These are phyloP conservation scores for Clathrus columnatus DNA, from an alignment of 768 basidiomycete species.

Conservation along the genomic window DNA sequence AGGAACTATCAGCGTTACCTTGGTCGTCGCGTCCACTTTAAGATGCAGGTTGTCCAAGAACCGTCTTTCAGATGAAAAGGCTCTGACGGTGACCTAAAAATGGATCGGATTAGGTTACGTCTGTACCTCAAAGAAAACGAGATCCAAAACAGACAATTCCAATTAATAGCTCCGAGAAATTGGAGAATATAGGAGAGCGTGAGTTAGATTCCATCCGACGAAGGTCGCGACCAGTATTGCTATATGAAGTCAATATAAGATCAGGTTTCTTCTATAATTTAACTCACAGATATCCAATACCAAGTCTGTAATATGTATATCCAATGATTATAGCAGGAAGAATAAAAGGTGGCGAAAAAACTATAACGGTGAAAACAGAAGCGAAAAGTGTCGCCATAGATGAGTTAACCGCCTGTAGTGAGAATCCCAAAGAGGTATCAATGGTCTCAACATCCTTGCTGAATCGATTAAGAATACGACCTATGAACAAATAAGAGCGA, in stretches of 20 bases:
- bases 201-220: slow-evolving; percentile 88
- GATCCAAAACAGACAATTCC: slow-evolving; percentile 31
- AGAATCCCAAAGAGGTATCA: slow-evolving; percentile 59
- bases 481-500: slow-evolving; percentile 24
- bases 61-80: slow-evolving; percentile 71
- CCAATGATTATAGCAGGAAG: slow-evolving; percentile 70
- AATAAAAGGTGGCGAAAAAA: slow-evolving; percentile 77
- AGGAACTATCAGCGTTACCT: slow-evolving; percentile 32
- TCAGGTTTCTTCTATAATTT: background rate
- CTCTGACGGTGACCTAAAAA: slow-evolving; percentile 65
- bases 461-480: slow-evolving; percentile 82
- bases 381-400: slow-evolving; percentile 72
- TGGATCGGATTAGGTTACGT: slow-evolving; percentile 7
- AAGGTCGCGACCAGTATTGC: slow-evolving; percentile 71
- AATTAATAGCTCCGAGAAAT: slow-evolving; percentile 74
- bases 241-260: slow-evolving; percentile 13
- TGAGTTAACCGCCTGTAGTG: slow-evolving; percentile 67
- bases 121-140: background rate
- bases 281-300: slow-evolving; percentile 54
- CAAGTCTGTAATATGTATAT: slow-evolving; percentile 58
- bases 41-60: slow-evolving; percentile 69
- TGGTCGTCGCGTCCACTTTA: slow-evolving; percentile 72
- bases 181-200: slow-evolving; percentile 75
- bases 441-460: slow-evolving; percentile 85
- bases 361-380: slow-evolving; percentile 58